These are phyloP conservation scores for Chalciporus sp. DNA, from an alignment of 1,284 basidiomycete genomes.

Conservation along the genomic window DNA sequence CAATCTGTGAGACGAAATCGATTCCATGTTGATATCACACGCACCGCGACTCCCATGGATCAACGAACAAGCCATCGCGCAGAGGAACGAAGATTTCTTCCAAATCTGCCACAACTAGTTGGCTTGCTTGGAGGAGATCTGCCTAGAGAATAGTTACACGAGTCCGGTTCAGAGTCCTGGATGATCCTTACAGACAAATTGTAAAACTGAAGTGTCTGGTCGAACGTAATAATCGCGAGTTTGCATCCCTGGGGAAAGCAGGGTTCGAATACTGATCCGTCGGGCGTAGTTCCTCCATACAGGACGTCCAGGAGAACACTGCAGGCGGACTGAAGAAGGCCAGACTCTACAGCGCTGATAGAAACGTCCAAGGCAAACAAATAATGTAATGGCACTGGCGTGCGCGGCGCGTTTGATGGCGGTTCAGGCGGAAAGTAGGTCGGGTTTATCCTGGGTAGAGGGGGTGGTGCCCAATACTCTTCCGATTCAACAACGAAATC, in stretches of 20 bases:
- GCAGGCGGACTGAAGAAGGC: constrained; percentile 76
- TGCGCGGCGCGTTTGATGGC: constrained; percentile 48
- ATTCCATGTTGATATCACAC: constrained; percentile 17
- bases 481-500: constrained; percentile 83
- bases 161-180: constrained; percentile 23
- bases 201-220: constrained; percentile 86
- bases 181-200: constrained; percentile 75
- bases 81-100: constrained; percentile 92
- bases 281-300: constrained; percentile 59
- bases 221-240: constrained; percentile 88
- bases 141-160: constrained; percentile 44
- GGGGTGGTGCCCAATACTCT: constrained; percentile 87
- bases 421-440: constrained; percentile 54
- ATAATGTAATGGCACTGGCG: constrained; percentile 73
- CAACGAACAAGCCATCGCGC: constrained; percentile 76
- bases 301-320: constrained; percentile 66
- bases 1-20: constrained; percentile 10
- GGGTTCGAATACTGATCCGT: constrained; percentile 44
- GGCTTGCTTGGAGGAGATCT: constrained; percentile 59
- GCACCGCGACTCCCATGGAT: constrained; percentile 73
- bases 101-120: constrained; percentile 88
- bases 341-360: constrained; percentile 68
- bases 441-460: constrained; percentile 52
- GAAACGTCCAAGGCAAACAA: constrained; percentile 94
- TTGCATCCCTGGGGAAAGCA: constrained; percentile 56